Conservation (phyloP, 2,329 filamentous ascomycete genomes). For the Fusarium circinatum region DNA sequence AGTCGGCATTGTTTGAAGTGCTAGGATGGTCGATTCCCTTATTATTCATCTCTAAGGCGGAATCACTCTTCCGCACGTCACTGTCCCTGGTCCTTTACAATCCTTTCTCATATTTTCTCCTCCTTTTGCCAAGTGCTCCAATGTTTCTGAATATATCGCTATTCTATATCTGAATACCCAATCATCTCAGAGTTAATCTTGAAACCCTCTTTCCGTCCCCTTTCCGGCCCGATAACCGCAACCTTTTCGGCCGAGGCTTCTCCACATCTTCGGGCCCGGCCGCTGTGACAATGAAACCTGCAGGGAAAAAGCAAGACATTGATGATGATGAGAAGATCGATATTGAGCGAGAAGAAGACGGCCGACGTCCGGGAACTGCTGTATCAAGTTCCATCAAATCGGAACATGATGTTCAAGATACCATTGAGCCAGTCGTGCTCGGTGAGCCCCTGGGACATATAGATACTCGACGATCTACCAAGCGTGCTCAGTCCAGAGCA, state of each 20-base stretch:
- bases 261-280: constrained; percentile 39
- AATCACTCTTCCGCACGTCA: constrained; percentile 29
- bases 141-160: background rate
- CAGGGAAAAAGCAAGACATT: constrained; percentile 2
- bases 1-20: constrained; percentile 9
- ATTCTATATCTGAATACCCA: background rate
- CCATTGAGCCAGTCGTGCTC: constrained; percentile 33
- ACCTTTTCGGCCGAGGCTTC: constrained; percentile 19
- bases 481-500: constrained; percentile 46
- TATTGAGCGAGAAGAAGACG: constrained; percentile 20
- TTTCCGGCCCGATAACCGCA: constrained; percentile 17
- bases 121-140: background rate
- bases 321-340: constrained; percentile 26
- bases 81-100: background rate
- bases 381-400: constrained; percentile 28
- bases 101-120: constrained; percentile 3
- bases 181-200: background rate
- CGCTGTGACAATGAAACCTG: constrained; percentile 25
- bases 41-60: constrained; percentile 8
- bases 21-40: background rate
- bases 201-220: background rate
- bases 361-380: constrained; percentile 21
- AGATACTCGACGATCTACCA: constrained; percentile 33
- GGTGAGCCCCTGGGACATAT: constrained; percentile 40
- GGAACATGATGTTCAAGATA: constrained; percentile 23